These are phyloP conservation scores for Lachnellula hyalina DNA, from an alignment of 2,329 filamentous ascomycete species.

Conservation along the genomic window DNA sequence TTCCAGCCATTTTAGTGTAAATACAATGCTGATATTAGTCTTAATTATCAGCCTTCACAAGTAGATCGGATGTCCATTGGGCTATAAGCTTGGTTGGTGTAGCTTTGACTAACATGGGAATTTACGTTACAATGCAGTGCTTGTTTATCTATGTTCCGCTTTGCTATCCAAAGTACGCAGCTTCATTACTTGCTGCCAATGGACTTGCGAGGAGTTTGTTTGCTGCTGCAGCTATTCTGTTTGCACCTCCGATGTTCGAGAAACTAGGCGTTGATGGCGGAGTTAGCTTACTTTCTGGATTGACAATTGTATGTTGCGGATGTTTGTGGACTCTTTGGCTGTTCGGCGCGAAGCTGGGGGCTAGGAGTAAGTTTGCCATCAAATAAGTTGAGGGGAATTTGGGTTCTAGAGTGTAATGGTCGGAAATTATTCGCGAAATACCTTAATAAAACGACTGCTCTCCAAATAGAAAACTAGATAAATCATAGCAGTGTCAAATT, in stretches of 20 bases:
- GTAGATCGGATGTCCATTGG: constrained; percentile 43
- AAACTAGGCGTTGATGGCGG: constrained; percentile 39
- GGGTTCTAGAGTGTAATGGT: too few species aligned
- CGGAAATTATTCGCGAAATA: too few species aligned
- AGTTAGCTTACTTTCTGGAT: constrained; percentile 36
- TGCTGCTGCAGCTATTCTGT: constrained; percentile 40
- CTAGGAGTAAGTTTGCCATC: background rate
- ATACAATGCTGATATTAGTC: background rate
- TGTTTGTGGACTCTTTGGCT: background rate
- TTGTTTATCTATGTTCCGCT: constrained; percentile 52
- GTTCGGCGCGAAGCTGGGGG: background rate
- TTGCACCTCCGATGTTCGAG: constrained; percentile 38
- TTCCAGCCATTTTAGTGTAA: background rate
- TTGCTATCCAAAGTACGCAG: constrained; percentile 48
- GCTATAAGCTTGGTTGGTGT: constrained; percentile 49
- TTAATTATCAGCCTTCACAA: background rate
- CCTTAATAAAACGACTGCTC: too few species aligned
- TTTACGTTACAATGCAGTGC: constrained; percentile 47
- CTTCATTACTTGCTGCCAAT: constrained; percentile 44
- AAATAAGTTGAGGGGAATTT: too few species aligned
- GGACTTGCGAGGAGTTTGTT: constrained; percentile 32
- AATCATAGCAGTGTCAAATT: too few species aligned
- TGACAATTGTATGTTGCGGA: constrained; percentile 3
- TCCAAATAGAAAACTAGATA: too few species aligned
- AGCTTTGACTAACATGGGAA: constrained; percentile 46